A percentile compares a stretch with the other conserved stretches of the same genome.
These are phyloP conservation scores for Tricholoma saponaceum DNA, from an alignment of 768 basidiomycete species.

Conservation along the genomic window DNA sequence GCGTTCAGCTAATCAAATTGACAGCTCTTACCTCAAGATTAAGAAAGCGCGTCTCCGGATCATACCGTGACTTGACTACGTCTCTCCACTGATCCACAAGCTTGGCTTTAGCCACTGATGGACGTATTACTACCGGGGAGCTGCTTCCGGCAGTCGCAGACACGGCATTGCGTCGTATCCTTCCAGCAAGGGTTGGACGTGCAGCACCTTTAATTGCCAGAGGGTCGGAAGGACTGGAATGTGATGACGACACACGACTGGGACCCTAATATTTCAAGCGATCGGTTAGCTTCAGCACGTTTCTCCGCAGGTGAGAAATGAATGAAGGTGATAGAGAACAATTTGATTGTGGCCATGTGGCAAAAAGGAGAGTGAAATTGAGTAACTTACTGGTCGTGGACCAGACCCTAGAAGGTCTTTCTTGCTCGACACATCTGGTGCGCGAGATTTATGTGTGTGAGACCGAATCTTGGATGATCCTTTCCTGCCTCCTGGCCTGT, in stretches of 20 bases:
- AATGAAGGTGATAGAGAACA: constrained; percentile 3
- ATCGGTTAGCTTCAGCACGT: constrained; percentile 13
- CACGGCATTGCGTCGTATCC: constrained; percentile 58
- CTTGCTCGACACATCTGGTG: constrained; percentile 45
- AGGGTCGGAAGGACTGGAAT: constrained; percentile 44
- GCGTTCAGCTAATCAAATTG: constrained; percentile 16
- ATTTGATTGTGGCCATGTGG: constrained; percentile 13
- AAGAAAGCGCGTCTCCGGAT: constrained; percentile 62
- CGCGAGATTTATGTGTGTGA: constrained; percentile 59
- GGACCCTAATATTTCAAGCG: constrained; percentile 30
- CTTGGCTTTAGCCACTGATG: constrained; percentile 17
- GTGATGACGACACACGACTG: constrained; percentile 33
- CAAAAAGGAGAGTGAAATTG: neutral
- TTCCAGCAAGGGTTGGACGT: constrained; percentile 43
- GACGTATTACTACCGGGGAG: neutral
- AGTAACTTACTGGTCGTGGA: constrained; percentile 62
- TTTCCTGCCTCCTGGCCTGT: constrained; percentile 74
- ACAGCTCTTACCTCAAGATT: constrained; percentile 71
- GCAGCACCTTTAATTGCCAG: constrained; percentile 67
- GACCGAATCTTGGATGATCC: constrained; percentile 55
- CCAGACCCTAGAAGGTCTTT: constrained; percentile 39
- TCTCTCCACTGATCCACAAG: constrained; percentile 70
- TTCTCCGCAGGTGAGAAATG: constrained; percentile 19
- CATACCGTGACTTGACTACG: constrained; percentile 71
- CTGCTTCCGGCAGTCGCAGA: constrained; percentile 19